Evolutionary conservation across 305 asterid genomes (phyloP).

Genomic region (Fraxinus baroniana): DNA sequence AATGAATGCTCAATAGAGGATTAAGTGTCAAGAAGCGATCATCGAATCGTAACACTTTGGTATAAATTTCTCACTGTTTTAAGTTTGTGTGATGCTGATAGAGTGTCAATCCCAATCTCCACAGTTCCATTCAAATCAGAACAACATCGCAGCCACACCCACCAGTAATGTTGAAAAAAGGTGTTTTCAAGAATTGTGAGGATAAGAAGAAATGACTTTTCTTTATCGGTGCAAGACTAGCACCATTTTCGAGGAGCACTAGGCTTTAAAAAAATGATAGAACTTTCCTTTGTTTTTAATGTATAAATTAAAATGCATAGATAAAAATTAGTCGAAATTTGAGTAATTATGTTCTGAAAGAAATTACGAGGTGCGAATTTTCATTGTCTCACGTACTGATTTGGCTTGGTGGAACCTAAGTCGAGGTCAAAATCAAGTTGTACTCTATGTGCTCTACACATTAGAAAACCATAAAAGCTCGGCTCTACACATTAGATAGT

Average conservation of each 20-base stretch:
- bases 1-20: no score
- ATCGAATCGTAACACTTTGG: no score
- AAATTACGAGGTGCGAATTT: constrained; percentile 15
- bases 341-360: constrained; percentile 11
- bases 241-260: background rate
- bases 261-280: background rate
- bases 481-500: no score
- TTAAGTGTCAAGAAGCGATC: no score
- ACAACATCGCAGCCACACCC: background rate
- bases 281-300: background rate
- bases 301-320: no score
- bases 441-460: constrained; percentile 40
- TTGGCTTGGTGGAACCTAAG: constrained; percentile 22
- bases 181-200: background rate
- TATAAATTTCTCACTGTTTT: no score
- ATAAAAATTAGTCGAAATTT: background rate
- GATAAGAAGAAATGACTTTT: no score
- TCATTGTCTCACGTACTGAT: constrained; percentile 21
- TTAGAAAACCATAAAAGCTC: no score
- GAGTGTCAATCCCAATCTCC: no score
- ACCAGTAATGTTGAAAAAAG: background rate
- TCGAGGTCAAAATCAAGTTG: constrained; percentile 17
- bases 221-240: background rate
- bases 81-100: no score
- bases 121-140: no score